Evolutionary conservation across 805 yeast genomes (phyloP), one percentile per base, ranked within the genome.

Genomic region (Spathaspora sp.): DNA sequence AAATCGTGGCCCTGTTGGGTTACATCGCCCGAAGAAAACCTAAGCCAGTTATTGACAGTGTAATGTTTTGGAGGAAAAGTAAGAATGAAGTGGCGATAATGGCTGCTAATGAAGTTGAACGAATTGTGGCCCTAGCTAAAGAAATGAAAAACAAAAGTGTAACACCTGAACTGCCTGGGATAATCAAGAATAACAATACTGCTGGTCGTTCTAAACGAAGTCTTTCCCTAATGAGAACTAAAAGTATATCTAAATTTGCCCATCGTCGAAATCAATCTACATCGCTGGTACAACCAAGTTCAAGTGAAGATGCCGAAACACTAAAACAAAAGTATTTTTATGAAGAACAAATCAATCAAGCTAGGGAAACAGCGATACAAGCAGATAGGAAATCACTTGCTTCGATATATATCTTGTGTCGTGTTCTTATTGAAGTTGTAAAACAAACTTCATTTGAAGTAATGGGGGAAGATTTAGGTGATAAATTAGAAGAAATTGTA

Each of bases 1-100:
- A 87, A 60, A 88, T 91, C 49, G 81, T 96, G 18, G 82, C 83
- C 14, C 87, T 97, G 0, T 71, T 94, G 50, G 99, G 99, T 8
- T 89, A 89, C 64, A 89, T 94, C 39, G 96, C 99, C 1, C 79
- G 90, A 51, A 78, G 86, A 23, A 89, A 90, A 57, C 97, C 98
- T 0, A 92, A 90, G 62, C 96, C 97, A 0, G 97, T 94, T 1
- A 91, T 96, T 32, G 99, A 94, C 66, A 90, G 96, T 6, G 96
- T 94, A 53, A 92, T 94, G 98, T 92, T 89, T 64, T 94, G 99
- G 99, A 79, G 98, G 54, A 89, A 93, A 65, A 83, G 93, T 1
- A 94, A 94, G 66, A 85, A 96, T 12, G 98, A 93, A 60, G 85
- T 87, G 2, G 89, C 96, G 1, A 60, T 70, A 5, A 61, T 74